Evolutionary conservation across 257 asterid genomes (phyloP).

Genomic region (Plantago elongata): DNA sequence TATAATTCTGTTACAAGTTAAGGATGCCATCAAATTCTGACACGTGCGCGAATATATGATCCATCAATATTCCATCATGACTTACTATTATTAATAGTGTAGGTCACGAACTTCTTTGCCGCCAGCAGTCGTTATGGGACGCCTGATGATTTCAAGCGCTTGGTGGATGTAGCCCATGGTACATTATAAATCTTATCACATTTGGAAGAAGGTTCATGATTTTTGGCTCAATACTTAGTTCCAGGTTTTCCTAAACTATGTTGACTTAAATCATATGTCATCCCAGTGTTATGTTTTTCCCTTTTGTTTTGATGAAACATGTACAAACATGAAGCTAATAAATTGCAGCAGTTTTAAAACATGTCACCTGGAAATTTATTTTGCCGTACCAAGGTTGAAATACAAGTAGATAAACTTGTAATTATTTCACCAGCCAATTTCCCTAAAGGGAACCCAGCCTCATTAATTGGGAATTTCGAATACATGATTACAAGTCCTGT

Average conservation of each 20-base stretch:
- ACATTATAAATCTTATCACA: constrained; percentile 19
- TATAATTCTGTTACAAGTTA: constrained; percentile 9
- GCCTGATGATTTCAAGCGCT: constrained; percentile 90
- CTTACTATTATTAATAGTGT: constrained; percentile 14
- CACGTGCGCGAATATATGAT: constrained; percentile 1
- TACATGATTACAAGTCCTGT: no score
- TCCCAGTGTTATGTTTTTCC: no score
- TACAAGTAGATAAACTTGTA: background rate
- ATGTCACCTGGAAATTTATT: background rate
- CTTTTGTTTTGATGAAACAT: constrained; percentile 8
- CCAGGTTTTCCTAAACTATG: no score
- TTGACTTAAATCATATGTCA: no score
- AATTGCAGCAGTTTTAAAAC: background rate
- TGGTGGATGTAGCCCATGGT: constrained; percentile 99
- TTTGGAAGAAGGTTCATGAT: background rate
- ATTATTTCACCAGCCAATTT: no score
- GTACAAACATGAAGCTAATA: constrained; percentile 11
- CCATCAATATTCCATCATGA: constrained; percentile 15
- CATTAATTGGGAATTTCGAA: no score
- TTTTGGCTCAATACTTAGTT: background rate
- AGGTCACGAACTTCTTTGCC: constrained; percentile 95
- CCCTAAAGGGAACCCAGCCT: no score
- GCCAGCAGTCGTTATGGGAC: constrained; percentile 97
- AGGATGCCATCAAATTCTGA: constrained; percentile 7
- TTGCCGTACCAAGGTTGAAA: background rate